These are phyloP conservation scores for Aspergillus steynii DNA, from an alignment of 495 filamentous ascomycete species.

Conservation along the genomic window DNA sequence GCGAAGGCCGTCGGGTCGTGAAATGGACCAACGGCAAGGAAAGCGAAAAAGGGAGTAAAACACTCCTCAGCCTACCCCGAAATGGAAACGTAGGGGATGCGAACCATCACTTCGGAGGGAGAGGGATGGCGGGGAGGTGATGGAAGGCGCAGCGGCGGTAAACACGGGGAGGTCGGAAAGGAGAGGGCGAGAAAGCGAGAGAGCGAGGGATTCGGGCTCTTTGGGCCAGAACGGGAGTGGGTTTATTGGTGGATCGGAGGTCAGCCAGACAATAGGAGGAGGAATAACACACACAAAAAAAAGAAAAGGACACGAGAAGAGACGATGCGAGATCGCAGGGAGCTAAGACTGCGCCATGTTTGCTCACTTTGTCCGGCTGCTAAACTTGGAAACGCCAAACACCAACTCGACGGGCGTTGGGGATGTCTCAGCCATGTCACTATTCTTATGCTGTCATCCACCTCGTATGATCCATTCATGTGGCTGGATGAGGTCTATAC, in stretches of 20 bases:
- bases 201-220: background rate
- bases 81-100: constrained; percentile 22
- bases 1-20: background rate
- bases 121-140: constrained; percentile 17
- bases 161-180: constrained; percentile 14
- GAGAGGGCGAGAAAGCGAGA: background rate
- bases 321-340: background rate
- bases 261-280: constrained; percentile 1
- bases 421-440: constrained; percentile 21
- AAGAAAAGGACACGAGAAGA: background rate
- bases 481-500: too few relatives aligned
- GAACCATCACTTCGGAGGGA: constrained; percentile 20
- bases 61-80: constrained; percentile 18
- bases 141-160: constrained; percentile 11
- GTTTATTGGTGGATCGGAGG: constrained; percentile 7
- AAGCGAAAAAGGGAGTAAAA: constrained; percentile 13
- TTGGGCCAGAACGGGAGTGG: background rate
- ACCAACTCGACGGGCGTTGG: background rate
- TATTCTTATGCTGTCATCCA: background rate
- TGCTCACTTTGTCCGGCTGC: constrained; percentile 22
- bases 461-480: background rate
- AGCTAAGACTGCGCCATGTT: constrained; percentile 24
- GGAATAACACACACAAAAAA: background rate
- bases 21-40: background rate
- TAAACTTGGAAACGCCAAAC: constrained; percentile 27